Evolutionary conservation across 495 filamentous ascomycete species (phyloP).

Genomic region (Parachaetomium inaequale): DNA sequence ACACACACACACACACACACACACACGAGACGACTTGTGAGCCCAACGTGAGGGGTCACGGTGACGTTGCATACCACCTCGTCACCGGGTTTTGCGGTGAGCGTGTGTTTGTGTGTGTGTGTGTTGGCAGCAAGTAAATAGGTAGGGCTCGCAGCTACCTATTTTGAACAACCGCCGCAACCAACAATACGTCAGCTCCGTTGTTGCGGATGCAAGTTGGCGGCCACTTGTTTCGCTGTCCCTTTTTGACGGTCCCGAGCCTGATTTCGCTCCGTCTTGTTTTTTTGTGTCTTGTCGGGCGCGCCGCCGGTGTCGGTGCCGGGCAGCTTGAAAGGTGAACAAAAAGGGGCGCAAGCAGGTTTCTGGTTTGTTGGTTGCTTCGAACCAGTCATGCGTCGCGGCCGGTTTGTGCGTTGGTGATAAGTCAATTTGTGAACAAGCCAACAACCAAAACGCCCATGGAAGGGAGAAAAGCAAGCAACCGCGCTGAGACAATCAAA

Average conservation of each 20-base stretch:
- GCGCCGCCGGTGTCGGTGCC: conserved; percentile 5
- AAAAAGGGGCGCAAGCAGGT: conserved; percentile 1
- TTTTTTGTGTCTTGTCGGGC: neutral
- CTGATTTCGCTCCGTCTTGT: neutral
- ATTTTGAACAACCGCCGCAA: neutral
- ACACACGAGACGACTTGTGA: neutral
- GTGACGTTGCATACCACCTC: conserved; percentile 17
- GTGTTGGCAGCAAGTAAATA: neutral
- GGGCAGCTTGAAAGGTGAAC: neutral
- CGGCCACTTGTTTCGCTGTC: neutral
- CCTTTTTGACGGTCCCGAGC: neutral
- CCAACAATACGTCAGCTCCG: neutral
- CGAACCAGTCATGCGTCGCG: neutral
- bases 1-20: neutral
- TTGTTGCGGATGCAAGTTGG: neutral
- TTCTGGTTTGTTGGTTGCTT: neutral
- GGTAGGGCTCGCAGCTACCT: neutral
- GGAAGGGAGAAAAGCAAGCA: conserved; percentile 13
- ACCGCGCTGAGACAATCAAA: conserved; percentile 1
- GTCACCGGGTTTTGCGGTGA: neutral
- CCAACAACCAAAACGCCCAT: neutral
- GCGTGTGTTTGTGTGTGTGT: neutral
- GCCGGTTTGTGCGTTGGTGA: conserved; percentile 12
- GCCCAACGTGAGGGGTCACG: conserved; percentile 11
- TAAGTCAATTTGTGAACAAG: conserved; percentile 12